Conservation (phyloP, 1,284 basidiomycete genomes). For the Porodaedalea pini region DNA sequence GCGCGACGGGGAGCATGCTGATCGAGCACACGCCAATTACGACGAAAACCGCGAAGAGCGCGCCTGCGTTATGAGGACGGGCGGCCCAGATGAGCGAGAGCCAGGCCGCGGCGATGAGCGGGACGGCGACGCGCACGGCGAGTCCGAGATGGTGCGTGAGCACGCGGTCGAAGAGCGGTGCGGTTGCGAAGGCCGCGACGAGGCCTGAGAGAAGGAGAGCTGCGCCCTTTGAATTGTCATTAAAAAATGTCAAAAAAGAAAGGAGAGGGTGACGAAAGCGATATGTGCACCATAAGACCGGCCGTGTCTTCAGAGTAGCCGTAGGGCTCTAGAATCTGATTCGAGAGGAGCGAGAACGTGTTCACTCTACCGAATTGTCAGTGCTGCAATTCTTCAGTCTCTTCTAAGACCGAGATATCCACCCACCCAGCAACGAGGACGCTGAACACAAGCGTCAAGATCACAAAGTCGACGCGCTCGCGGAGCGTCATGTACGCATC, state of each 20-base stretch:
- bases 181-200: conserved; percentile 56
- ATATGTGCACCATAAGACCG: conserved; percentile 47
- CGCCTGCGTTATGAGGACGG: conserved; percentile 52
- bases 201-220: conserved; percentile 66
- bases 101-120: conserved; percentile 60
- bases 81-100: conserved; percentile 76
- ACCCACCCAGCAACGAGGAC: conserved; percentile 60
- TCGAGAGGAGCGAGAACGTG: conserved; percentile 59
- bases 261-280: neutral
- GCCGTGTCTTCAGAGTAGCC: conserved; percentile 63
- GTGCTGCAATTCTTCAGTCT: neutral
- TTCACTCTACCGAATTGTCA: conserved; percentile 32
- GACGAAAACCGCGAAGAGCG: conserved; percentile 60
- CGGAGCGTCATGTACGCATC: conserved; percentile 54
- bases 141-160: conserved; percentile 66
- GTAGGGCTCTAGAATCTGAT: conserved; percentile 63
- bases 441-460: conserved; percentile 59
- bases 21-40: conserved; percentile 63
- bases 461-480: conserved; percentile 66
- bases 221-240: conserved; percentile 41
- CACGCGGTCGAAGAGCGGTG: conserved; percentile 75
- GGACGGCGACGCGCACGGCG: conserved; percentile 56
- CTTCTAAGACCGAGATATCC: neutral
- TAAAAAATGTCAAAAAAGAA: neutral
- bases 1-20: conserved; percentile 65